These are phyloP conservation scores for Dactylellina cionopaga DNA, from an alignment of 2,329 filamentous ascomycete species.

Conservation along the genomic window DNA sequence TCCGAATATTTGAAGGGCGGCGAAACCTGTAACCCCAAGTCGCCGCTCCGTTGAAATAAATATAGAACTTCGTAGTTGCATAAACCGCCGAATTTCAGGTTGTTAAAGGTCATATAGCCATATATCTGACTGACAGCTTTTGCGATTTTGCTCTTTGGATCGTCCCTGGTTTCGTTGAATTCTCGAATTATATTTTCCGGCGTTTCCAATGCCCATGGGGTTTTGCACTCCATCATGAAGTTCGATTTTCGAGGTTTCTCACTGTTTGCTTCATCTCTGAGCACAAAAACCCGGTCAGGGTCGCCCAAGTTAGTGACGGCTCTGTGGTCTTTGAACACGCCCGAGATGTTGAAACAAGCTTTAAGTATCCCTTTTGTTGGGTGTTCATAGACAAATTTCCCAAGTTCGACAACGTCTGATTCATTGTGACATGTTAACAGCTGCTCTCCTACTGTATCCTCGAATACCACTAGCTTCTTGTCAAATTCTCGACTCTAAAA, in stretches of 20 bases:
- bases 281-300: slow-evolving; percentile 18
- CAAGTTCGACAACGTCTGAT: neutral
- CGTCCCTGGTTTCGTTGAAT: slow-evolving; percentile 1
- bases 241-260: neutral
- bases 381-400: neutral
- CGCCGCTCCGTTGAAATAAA: slow-evolving; percentile 2
- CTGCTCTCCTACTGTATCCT: no score
- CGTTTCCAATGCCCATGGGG: slow-evolving; percentile 4
- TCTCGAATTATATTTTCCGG: neutral
- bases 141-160: neutral
- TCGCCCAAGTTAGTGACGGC: neutral
- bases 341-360: slow-evolving; percentile 10
- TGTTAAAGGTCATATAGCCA: slow-evolving; percentile 24
- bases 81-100: slow-evolving; percentile 6
- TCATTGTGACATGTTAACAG: no score
- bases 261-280: neutral
- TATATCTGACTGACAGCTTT: slow-evolving; percentile 19
- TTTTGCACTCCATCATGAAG: slow-evolving; percentile 14
- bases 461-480: no score
- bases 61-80: slow-evolving; percentile 12
- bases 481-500: no score
- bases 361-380: neutral
- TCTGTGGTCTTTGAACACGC: neutral
- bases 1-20: slow-evolving; percentile 14
- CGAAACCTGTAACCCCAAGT: slow-evolving; percentile 2